phyloP scores from a whole-genome alignment of 192 early-diverging fungal species.

The Podila horticola region DNA sequence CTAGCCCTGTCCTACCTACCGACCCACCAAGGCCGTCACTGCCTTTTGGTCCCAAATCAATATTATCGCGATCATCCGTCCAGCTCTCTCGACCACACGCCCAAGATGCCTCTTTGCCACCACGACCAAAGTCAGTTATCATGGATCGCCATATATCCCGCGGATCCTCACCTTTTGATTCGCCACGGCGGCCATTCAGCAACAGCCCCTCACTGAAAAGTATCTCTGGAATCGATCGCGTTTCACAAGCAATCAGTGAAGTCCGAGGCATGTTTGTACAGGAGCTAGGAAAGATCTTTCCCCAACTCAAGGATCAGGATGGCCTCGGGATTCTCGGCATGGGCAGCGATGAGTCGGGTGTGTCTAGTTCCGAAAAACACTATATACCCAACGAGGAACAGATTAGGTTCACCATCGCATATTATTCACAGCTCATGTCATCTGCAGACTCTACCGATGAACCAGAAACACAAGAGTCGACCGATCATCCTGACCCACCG shows the following conservation, averaged over 20 bases:
- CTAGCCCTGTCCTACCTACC: constrained; percentile 5
- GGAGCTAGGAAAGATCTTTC: constrained; percentile 53
- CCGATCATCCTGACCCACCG: neutral
- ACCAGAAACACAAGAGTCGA: neutral
- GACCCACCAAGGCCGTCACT: constrained; percentile 7
- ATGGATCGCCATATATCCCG: constrained; percentile 33
- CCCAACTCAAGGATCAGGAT: constrained; percentile 52
- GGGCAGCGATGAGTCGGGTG: constrained; percentile 23
- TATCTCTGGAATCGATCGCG: constrained; percentile 38
- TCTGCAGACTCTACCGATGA: constrained; percentile 1
- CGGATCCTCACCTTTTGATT: constrained; percentile 32
- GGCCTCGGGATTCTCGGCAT: constrained; percentile 47
- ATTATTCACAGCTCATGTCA: constrained; percentile 28
- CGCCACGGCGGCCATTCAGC: constrained; percentile 13
- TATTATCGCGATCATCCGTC: constrained; percentile 41
- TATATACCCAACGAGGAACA: constrained; percentile 51
- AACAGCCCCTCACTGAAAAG: constrained; percentile 18
- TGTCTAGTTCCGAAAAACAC: constrained; percentile 15
- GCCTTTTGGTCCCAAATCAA: constrained; percentile 22
- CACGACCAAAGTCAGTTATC: constrained; percentile 36
- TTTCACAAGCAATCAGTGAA: constrained; percentile 51
- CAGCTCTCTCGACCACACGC: constrained; percentile 25
- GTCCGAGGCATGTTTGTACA: constrained; percentile 52
- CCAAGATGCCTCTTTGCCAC: constrained; percentile 30
- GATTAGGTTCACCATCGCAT: constrained; percentile 48